phyloP scores from a whole-genome alignment of 176 grass and related monocot species.

The Neostapfia colusana region DNA sequence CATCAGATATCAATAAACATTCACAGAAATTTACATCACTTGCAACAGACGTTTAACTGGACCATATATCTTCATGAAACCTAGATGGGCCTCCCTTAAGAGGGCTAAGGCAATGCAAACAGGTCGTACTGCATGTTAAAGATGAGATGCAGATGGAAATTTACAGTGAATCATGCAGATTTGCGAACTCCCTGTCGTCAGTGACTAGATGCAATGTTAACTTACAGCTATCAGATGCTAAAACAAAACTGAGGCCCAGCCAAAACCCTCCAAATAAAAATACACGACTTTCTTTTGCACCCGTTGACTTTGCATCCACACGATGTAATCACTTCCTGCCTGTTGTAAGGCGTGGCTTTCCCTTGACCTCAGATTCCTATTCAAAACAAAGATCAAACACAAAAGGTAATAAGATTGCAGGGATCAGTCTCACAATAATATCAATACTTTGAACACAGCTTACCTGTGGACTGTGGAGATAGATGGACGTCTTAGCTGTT shows the following conservation, averaged over 20 bases:
- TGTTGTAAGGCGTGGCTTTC: slow-evolving; percentile 71
- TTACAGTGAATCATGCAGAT: slow-evolving; percentile 15
- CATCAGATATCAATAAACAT: not conserved
- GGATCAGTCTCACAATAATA: not conserved
- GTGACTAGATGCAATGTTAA: slow-evolving; percentile 9
- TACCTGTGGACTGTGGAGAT: slow-evolving; percentile 88
- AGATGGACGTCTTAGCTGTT: slow-evolving; percentile 90
- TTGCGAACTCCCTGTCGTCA: not conserved
- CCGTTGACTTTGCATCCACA: not conserved
- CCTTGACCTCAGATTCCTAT: slow-evolving; percentile 94
- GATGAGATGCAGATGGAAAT: slow-evolving; percentile 5
- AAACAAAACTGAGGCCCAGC: not conserved
- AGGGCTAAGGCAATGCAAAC: not conserved
- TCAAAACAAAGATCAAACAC: not conserved
- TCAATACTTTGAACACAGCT: not conserved
- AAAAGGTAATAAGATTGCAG: not conserved
- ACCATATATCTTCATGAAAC: not conserved
- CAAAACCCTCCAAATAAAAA: slow-evolving; percentile 25
- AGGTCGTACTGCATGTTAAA: slow-evolving; percentile 8
- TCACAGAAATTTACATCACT: slow-evolving; percentile 10
- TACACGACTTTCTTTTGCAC: slow-evolving; percentile 27
- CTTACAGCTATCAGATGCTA: slow-evolving; percentile 31
- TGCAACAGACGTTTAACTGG: not conserved
- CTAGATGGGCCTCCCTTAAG: not conserved
- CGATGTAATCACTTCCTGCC: slow-evolving; percentile 50